phyloP scores from a whole-genome alignment of 768 basidiomycete species.

The Pulveroboletus sp. region DNA sequence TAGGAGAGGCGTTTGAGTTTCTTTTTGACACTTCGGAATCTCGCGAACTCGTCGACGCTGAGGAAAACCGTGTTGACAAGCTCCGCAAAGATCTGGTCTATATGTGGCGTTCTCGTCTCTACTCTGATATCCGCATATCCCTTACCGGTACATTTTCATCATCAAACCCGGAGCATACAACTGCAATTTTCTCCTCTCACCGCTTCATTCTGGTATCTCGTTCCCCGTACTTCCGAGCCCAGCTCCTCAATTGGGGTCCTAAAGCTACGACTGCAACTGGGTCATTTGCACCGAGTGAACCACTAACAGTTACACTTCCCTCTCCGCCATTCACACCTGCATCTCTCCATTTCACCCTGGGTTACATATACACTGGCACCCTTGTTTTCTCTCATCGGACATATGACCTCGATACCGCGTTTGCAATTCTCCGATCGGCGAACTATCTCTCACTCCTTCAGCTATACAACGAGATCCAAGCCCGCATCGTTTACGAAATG shows the following conservation, averaged over 20 bases:
- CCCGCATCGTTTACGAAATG: slow-evolving; percentile 82
- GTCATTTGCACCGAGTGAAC: slow-evolving; percentile 34
- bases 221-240: slow-evolving; percentile 79
- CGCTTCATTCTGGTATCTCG: slow-evolving; percentile 89
- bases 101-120: slow-evolving; percentile 95
- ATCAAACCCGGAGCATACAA: slow-evolving; percentile 60
- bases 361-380: slow-evolving; percentile 93
- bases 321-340: slow-evolving; percentile 95
- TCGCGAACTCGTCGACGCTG: slow-evolving; percentile 42
- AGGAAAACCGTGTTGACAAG: slow-evolving; percentile 68
- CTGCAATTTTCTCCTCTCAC: slow-evolving; percentile 86
- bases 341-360: slow-evolving; percentile 88
- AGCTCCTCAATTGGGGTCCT: slow-evolving; percentile 66
- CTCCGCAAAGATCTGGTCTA: slow-evolving; percentile 90
- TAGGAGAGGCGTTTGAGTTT: slow-evolving; percentile 85
- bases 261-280: slow-evolving; percentile 29
- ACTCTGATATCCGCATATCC: slow-evolving; percentile 84
- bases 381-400: slow-evolving; percentile 88
- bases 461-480: slow-evolving; percentile 76
- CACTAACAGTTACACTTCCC: slow-evolving; percentile 64
- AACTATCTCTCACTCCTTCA: slow-evolving; percentile 71
- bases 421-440: slow-evolving; percentile 82
- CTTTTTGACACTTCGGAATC: slow-evolving; percentile 61
- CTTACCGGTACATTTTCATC: slow-evolving; percentile 68
- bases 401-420: slow-evolving; percentile 89